Evolutionary conservation across 2,329 filamentous ascomycete species (phyloP).

Genomic region (Fusarium hostae): DNA sequence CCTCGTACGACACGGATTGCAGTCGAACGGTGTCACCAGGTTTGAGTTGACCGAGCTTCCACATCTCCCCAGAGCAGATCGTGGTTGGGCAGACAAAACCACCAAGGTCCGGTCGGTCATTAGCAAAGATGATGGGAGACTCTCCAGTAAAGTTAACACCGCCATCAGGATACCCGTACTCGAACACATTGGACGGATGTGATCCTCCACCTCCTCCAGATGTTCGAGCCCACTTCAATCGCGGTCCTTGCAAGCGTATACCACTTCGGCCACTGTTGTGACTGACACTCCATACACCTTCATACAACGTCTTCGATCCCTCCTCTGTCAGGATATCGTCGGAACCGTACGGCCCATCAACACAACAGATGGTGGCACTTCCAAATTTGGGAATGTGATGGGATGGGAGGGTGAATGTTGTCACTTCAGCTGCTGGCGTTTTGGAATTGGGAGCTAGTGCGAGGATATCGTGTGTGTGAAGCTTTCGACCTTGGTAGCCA

Average conservation of each 20-base stretch:
- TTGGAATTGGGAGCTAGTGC: neutral
- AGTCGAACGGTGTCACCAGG: conserved; percentile 42
- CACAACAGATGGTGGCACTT: neutral
- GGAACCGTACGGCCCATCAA: neutral
- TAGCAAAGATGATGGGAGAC: conserved; percentile 48
- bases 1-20: conserved; percentile 14
- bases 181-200: conserved; percentile 64
- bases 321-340: neutral
- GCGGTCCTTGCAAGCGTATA: conserved; percentile 68
- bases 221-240: conserved; percentile 66
- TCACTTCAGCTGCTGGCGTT: no score
- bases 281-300: neutral
- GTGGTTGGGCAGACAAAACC: conserved; percentile 48
- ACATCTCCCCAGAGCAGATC: conserved; percentile 48
- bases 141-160: conserved; percentile 52
- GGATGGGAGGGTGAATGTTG: neutral
- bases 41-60: conserved; percentile 51
- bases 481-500: conserved; percentile 67
- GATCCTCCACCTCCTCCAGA: conserved; percentile 72
- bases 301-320: neutral
- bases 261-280: conserved; percentile 56
- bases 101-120: conserved; percentile 49
- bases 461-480: conserved; percentile 54
- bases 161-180: conserved; percentile 22
- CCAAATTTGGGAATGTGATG: neutral